Percentiles rank a stretch among this genome's conserved stretches.
Conservation (phyloP, 1,284 basidiomycete genomes). For the Leccinum variabile region DNA sequence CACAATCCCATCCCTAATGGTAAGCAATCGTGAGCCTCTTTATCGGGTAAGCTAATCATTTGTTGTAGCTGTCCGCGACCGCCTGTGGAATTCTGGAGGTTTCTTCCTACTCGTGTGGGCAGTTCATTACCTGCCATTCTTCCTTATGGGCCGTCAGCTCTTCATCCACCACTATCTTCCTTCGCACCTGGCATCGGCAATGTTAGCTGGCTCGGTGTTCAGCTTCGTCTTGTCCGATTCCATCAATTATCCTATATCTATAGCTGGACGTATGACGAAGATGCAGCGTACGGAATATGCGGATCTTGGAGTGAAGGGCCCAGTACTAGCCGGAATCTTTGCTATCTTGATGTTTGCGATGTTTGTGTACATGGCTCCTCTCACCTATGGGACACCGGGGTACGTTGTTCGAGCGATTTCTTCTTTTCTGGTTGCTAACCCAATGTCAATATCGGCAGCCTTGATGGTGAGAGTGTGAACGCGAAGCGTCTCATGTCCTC, state of each 20-base stretch:
- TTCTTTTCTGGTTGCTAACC: constrained; percentile 12
- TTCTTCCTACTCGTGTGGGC: constrained; percentile 96
- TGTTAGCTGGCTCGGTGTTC: constrained; percentile 89
- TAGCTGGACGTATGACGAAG: constrained; percentile 58
- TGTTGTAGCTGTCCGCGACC: constrained; percentile 76
- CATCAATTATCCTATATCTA: constrained; percentile 91
- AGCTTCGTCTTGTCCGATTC: constrained; percentile 92
- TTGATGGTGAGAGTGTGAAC: constrained; percentile 75
- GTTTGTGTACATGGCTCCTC: constrained; percentile 77
- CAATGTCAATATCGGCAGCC: constrained; percentile 46
- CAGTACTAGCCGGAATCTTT: constrained; percentile 60
- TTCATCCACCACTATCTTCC: constrained; percentile 99
- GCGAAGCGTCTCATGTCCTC: constrained; percentile 67
- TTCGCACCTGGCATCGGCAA: constrained; percentile 87
- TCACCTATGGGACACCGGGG: constrained; percentile 93
- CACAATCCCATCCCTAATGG: constrained; percentile 84
- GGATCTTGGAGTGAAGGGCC: constrained; percentile 70
- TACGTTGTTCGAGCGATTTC: constrained; percentile 42
- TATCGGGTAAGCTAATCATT: constrained; percentile 4
- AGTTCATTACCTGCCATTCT: constrained; percentile 97
- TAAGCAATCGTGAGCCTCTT: constrained; percentile 43
- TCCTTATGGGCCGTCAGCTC: constrained; percentile 94
- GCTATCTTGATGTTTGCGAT: constrained; percentile 62
- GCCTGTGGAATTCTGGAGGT: constrained; percentile 92
- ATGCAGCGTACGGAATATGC: constrained; percentile 64